phyloP scores from a whole-genome alignment of 805 yeast species.

The Yamadazyma tumulicola region DNA sequence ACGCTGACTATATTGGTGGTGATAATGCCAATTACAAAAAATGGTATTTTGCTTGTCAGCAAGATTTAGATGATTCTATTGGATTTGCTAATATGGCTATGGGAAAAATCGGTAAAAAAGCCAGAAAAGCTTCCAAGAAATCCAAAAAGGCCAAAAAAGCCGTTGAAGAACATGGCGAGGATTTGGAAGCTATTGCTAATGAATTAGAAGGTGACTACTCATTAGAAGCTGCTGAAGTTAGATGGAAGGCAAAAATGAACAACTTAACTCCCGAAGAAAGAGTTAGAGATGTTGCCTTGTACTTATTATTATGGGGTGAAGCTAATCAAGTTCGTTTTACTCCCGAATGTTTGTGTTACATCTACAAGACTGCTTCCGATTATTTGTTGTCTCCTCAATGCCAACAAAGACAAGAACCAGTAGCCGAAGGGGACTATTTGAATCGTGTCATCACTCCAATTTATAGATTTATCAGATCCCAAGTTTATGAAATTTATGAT shows the following conservation, averaged over 20 bases:
- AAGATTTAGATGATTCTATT: conserved; percentile 79
- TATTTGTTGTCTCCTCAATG: conserved; percentile 86
- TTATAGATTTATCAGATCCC: conserved; percentile 73
- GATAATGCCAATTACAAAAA: conserved; percentile 80
- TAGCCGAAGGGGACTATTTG: conserved; percentile 87
- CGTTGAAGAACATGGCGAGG: conserved; percentile 62
- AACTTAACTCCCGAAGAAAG: conserved; percentile 68
- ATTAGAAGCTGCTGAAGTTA: conserved; percentile 75
- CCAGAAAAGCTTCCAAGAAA: conserved; percentile 76
- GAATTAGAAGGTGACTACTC: conserved; percentile 83
- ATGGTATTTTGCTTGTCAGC: conserved; percentile 87
- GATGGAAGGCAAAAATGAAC: conserved; percentile 85
- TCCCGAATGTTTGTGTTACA: conserved; percentile 84
- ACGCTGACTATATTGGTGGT: conserved; percentile 88
- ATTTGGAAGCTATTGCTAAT: conserved; percentile 56
- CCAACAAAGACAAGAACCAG: conserved; percentile 80
- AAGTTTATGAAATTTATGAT: conserved; percentile 76
- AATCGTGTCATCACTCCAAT: conserved; percentile 91
- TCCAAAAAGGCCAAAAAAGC: conserved; percentile 74
- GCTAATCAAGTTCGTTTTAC: conserved; percentile 94
- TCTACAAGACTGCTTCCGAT: conserved; percentile 92
- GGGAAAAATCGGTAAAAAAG: conserved; percentile 74
- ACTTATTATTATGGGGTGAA: conserved; percentile 83
- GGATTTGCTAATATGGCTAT: conserved; percentile 80
- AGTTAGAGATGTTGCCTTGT: conserved; percentile 74